Evolutionary conservation across 2,329 filamentous ascomycete species (phyloP), one percentile per base, ranked within the genome.

Genomic region (Tolypocladium tropicale): DNA sequence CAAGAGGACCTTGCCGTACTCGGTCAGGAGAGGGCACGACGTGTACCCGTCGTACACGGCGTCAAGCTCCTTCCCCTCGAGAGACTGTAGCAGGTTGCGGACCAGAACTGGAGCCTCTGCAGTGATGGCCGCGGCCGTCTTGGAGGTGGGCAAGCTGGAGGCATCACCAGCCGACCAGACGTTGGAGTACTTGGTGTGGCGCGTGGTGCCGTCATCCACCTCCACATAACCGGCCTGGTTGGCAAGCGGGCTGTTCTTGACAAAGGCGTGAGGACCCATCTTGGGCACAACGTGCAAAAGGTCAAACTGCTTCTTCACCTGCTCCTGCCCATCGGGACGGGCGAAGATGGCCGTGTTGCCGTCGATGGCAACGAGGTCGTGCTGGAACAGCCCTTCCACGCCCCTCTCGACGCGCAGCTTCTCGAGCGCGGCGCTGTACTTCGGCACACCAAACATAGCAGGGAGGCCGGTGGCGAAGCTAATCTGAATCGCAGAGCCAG

Each of bases 1-100:
- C 10, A 86, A 76, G 23, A 86, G 71, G 1, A 86, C 80, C 70
- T 85, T 84, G 57, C 80, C 79, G 59, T 84, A 82, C 61, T 83
- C 74, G 2, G 78, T 81, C 57, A 75, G 49, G 2, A 82, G 70
- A 6, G 79, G 79, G 62, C 79, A 82, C 0, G 78, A 81, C 5
- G 79, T 79, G 67, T 82, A 82, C 2, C 79, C 79, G 58, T 82
- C 78, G 56, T 82, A 82, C 1, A 59, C 61, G 0, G 71, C 71
- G 23, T 77, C 69, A 0, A 70, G 67, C 11, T 72, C 65, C 61
- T 76, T 74, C 36, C 76, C 78, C 18, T 80, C 74, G 53, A 78
- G 63, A 0, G 70, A 60, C 14, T 65, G 66, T 37, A 80, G 60
- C 28, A 82, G 56, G 64, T 80, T 80, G 54, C 66, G 68, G 1